Percentiles rank a stretch among this genome's conserved stretches.
Conservation (phyloP, 495 filamentous ascomycete species). For the Podospora didyma region DNA sequence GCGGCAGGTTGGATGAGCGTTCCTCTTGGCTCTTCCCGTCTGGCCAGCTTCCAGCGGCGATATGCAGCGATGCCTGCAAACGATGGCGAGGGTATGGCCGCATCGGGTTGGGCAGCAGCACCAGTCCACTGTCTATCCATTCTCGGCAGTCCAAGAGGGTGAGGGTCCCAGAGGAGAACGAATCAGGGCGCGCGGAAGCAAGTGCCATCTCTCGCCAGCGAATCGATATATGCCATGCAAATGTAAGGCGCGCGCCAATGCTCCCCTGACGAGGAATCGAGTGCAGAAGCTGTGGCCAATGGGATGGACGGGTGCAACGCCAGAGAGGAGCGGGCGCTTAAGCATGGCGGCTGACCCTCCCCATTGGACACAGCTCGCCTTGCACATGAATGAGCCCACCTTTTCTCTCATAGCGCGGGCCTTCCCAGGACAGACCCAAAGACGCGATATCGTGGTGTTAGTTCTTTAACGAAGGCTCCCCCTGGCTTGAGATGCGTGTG, state of each 20-base stretch:
- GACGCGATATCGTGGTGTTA: too few relatives aligned
- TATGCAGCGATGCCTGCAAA: not conserved
- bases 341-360: constrained; percentile 15
- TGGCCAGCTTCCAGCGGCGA: too few relatives aligned
- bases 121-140: not conserved
- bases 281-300: constrained; percentile 22
- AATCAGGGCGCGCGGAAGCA: constrained; percentile 20
- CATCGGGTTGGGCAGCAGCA: constrained; percentile 20
- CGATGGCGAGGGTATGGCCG: not conserved
- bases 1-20: not conserved
- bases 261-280: constrained; percentile 2
- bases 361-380: constrained; percentile 30
- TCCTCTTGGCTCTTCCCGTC: too few relatives aligned
- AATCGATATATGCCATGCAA: constrained; percentile 26
- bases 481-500: too few relatives aligned
- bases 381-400: too few relatives aligned
- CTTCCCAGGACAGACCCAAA: too few relatives aligned
- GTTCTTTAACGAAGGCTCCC: too few relatives aligned
- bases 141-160: constrained; percentile 3
- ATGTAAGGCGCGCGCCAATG: constrained; percentile 33
- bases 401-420: too few relatives aligned
- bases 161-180: constrained; percentile 1
- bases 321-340: constrained; percentile 30
- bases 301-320: constrained; percentile 8
- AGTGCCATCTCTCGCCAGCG: constrained; percentile 4